Evolutionary conservation across 2,329 filamentous ascomycete genomes (phyloP), one percentile per base, ranked within the genome.

Genomic region (Cytospora mali): DNA sequence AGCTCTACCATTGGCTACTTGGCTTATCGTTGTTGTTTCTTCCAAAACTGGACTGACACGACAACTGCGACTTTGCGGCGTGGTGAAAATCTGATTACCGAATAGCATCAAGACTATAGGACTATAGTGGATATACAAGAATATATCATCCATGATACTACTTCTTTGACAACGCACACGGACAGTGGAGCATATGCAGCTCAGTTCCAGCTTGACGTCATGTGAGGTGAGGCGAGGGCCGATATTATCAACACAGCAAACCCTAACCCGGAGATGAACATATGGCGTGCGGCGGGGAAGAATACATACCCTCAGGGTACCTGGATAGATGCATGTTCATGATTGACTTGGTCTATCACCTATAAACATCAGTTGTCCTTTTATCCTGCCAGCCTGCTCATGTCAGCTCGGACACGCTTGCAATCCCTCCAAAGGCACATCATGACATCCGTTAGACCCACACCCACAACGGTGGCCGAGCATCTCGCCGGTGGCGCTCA

Each of bases 401-500:
- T n/a, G n/a, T n/a, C n/a, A n/a, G n/a, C n/a, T n/a, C n/a, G 18
- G 53, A 11, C 33, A 27, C 59, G 56, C 31, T 33, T 55, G 42
- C 51, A 57, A 18, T 28, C 53, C 31, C 31, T 61, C 5, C 31
- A 42, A n/a, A 50, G 48, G 16, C 53, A 58, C 28, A 64, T 57
- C 35, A 65, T 58, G 60, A 49, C 63, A 23, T 56, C 55, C 27
- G 25, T 33, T 6, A 21, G 31, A 21, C 62, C 63, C 35, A n/a
- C 42, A n/a, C 51, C 62, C 9, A 62, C 42, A 16, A 59, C 60
- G 13, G 55, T 56, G 28, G 35, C 52, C 3, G 55, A 51, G 51
- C 63, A 65, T 18, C 46, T 62, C 23, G 60, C 60, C 10, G 55
- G 60, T 52, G 60, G n/a, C 33, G 28, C 33, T 25, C 61, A 70